Evolutionary conservation across 1,139 yeast genomes (phyloP).

Genomic region (Candida tetrigidarum): DNA sequence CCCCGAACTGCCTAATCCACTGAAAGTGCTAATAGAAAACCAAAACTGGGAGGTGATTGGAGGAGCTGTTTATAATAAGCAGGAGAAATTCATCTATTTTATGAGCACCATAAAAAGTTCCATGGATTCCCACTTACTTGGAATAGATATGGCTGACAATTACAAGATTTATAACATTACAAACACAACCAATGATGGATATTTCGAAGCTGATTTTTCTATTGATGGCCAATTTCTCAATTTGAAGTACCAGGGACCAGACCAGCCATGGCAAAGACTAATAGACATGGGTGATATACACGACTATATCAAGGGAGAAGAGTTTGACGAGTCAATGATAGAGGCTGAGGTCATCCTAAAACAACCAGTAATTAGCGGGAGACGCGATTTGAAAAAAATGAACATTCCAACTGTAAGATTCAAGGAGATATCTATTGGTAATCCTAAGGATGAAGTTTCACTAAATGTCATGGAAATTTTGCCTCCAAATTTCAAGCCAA

Average conservation of each 20-base stretch:
- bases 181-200: conserved; percentile 28
- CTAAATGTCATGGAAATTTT: conserved; percentile 74
- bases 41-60: conserved; percentile 27
- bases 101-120: conserved; percentile 53
- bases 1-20: conserved; percentile 36
- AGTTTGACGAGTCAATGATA: conserved; percentile 5
- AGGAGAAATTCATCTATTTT: conserved; percentile 61
- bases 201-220: conserved; percentile 49
- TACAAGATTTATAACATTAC: conserved; percentile 24
- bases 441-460: conserved; percentile 39
- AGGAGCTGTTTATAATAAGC: conserved; percentile 57
- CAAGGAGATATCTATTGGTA: conserved; percentile 50
- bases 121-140: conserved; percentile 37
- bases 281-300: conserved; percentile 47
- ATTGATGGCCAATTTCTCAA: conserved; percentile 57
- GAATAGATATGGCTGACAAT: conserved; percentile 24
- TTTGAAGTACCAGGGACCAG: conserved; percentile 66
- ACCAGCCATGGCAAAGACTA: conserved; percentile 64
- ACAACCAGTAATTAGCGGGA: conserved; percentile 34
- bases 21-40: conserved; percentile 49
- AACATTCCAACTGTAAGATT: conserved; percentile 61
- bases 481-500: conserved; percentile 69
- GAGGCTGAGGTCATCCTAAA: conserved; percentile 25
- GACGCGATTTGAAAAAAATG: conserved; percentile 29
- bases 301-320: conserved; percentile 20